Evolutionary conservation across 148 eudicot species (phyloP), one percentile per base, ranked within the genome.

Genomic region (Camellia sinensis): DNA sequence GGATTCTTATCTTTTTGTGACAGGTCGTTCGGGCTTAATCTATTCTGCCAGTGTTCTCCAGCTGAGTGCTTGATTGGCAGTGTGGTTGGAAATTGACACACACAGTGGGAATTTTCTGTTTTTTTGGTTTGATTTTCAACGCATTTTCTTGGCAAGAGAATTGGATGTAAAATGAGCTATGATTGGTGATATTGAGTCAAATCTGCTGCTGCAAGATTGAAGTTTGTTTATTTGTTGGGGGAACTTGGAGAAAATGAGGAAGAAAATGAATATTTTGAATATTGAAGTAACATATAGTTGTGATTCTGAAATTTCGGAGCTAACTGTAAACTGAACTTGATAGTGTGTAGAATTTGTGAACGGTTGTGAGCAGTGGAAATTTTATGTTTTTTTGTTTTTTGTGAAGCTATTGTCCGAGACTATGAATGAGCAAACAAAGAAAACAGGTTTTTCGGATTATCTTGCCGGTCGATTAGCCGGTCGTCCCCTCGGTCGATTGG

Each of bases 191-290:
- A 13, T 76, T 13, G 10, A 8, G 64, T 83, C 77, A 71, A 80
- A 80, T 86, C 84, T 81, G 60, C 29, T 15, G 48, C 71, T 59
- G 19, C 22, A 56, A 74, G 45, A 22, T 46, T 46, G 80, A 66
- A 13, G 2, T 45, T 52, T 72, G 61, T 53, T 72, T 72, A 61
- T 6, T 72, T 29, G 8, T 7, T 1, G 29, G 15, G 37, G 61
- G 53, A 71, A 45, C 1, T 45, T 71, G 18, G 6, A 21, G 11
- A 29, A 29, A 29, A n/a, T n/a, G n/a, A n/a, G n/a, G n/a, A 52
- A 71, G 60, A 48, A 10, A 71, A 52, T 2, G 11, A 22, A 71
- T 4, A 7, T 1, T 43, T 43, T 14, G 48, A 29, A 29, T 21
- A 2, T 10, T 45, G 48, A 22, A 43, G 73, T 45, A 69, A 44